Base-by-base conservation (phyloP, 148 eudicot genomes). In the Rhododendron vialii region DNA sequence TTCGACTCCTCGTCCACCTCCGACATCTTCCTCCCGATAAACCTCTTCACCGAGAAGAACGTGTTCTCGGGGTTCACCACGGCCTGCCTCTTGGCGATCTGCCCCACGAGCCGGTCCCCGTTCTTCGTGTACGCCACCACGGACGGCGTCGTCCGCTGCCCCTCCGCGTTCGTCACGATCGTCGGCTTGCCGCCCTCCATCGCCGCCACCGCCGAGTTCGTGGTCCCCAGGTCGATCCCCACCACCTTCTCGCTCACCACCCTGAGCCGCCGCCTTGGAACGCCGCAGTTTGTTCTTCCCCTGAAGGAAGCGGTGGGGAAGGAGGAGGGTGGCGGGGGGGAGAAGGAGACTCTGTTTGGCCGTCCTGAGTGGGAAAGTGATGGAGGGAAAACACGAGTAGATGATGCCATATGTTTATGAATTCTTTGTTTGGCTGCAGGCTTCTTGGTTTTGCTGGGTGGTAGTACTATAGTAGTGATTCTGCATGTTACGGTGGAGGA, bases 121-220 rank as follows among this genome's bases (percentile, higher is more conserved):
- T 43, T 91, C 86, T 93, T 95, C 0, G 99, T 95, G 63, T 94
- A 96, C 33, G 99, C 99, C 79, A 96, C 99, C 5, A 96, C 99
- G 0, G 99, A 96, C 14, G 99, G 98, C 41, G 99, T 96, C 63
- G 98, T 96, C 57, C 99, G 76, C 90, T 96, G 99, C 8, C 99
- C 99, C 82, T 96, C 98, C 1, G 93, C 95, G 85, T 95, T 96
- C 0, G 98, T 94, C 3, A 96, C 98, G 17, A 96, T 96, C 2
- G 95, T 92, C 10, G 99, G 99, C 88, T 96, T 95, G 13, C 99
- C 99, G 0, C 99, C 99, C 61, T 96, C 99, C 99, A 96, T 96
- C 1, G 98, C 99, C 7, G 98, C 99, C 78, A 96, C 99, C 0
- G 98, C 99, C 0, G 99, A 96, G 88, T 96, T 95, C 0, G 99